These are phyloP conservation scores for Pisolithus sp. DNA, from an alignment of 768 basidiomycete species.

Conservation along the genomic window DNA sequence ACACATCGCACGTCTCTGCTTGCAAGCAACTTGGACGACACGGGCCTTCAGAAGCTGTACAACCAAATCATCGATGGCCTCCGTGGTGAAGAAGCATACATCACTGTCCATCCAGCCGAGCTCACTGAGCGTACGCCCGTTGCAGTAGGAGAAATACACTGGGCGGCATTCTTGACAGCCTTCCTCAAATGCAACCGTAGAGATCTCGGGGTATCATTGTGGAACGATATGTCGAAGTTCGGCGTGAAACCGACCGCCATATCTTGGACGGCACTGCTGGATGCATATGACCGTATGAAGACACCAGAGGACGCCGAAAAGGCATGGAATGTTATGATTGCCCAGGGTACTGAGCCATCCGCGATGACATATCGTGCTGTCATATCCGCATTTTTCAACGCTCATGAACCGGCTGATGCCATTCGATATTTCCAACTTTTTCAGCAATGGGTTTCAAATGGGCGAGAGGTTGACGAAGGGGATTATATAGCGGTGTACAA, in stretches of 20 bases:
- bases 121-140: constrained; percentile 37
- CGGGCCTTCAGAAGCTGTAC: constrained; percentile 44
- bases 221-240: constrained; percentile 56
- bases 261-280: constrained; percentile 69
- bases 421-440: constrained; percentile 47
- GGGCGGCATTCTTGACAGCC: constrained; percentile 60
- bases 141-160: constrained; percentile 49
- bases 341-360: constrained; percentile 53
- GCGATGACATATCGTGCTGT: constrained; percentile 62
- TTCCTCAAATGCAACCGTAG: constrained; percentile 52
- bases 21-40: constrained; percentile 27
- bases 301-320: constrained; percentile 47
- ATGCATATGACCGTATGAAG: constrained; percentile 49
- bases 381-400: constrained; percentile 53
- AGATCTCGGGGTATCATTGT: constrained; percentile 56
- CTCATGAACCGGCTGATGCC: constrained; percentile 45
- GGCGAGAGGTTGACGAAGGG: constrained; percentile 22
- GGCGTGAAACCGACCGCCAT: constrained; percentile 46
- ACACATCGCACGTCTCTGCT: constrained; percentile 46
- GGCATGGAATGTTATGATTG: constrained; percentile 60
- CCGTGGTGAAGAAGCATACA: constrained; percentile 44
- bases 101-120: constrained; percentile 38
- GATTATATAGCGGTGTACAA: constrained; percentile 53
- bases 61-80: constrained; percentile 44
- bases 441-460: constrained; percentile 20